Base-by-base conservation (phyloP, 371 early-diverging fungal genomes). In the Coemansia sp. region DNA sequence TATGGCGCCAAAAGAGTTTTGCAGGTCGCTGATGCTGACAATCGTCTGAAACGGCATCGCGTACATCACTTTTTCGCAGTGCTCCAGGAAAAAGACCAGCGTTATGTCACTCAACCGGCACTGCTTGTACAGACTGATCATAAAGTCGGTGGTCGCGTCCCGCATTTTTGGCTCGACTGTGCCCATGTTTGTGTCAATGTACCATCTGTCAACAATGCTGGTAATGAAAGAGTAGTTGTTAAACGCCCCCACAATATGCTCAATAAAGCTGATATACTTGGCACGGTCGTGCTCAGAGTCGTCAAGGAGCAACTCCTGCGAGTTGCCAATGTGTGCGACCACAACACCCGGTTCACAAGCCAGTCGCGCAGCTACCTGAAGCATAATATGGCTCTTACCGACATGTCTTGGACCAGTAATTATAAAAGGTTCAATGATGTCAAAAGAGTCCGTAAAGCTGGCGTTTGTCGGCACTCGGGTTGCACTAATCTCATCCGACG, bases 321-420 rank as follows among this genome's bases (percentile, higher is more conserved):
- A 61, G 31, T 58, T 50, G 52, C 63, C 59, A 3, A 71, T 53
- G 53, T 67, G 58, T 5, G 63, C 29, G 1, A 71, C 67, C 2
- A 58, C 63, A 1, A 63, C 71, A 2, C 54, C 48, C 5, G 67
- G 63, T 37, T 61, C 71, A 18, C 63, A 57, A 29, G 63, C 50
- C 34, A 71, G 47, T 5, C 45, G 61, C 54, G 59, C 67, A 0
- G 67, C 67, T 1, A 71, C 27, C 11, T 67, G 58, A n/a, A 67
- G 21, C 63, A 71, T 67, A 4, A 71, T 26, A 39, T 71, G 71
- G 67, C 62, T 62, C 54, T 71, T 71, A 18, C 71, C 71, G 0
- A 63, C 39, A 7, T 71, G 71, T 11, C 71, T 67, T 47, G 71
- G 71, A 0, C 71, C 71, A 14, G 26, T 14, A 18, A 71, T 37